Evolutionary conservation across 305 asterid genomes (phyloP), one percentile per base, ranked within the genome.

Genomic region (Solanum aculeatissimum): DNA sequence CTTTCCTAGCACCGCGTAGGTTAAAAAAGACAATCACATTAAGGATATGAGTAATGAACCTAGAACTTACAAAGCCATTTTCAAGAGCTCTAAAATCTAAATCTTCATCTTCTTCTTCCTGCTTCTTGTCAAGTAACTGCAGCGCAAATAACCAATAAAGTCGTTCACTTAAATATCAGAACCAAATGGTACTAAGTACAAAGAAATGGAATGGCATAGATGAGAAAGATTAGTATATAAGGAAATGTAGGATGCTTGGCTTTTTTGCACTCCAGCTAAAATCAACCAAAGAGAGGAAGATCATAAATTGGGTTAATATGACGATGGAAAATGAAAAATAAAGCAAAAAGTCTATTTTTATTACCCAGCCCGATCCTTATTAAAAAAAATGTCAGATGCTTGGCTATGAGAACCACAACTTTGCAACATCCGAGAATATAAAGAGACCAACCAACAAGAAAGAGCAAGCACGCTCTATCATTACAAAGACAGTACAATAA

Each of bases 61-160:
- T 89, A 97, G 69, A 70, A 91, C 98, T 92, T 89, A 97, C 99
- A 88, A 90, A 97, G 75, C 97, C 97, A 89, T 91, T 91, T 88
- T 94, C 97, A 83, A 97, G 91, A 8, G 97, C 98, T 92, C 87
- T 90, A 83, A 91, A 94, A 88, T 97, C 99, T 35, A 97, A 92
- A 92, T 94, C 93, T 75, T 92, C 98, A 1, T 90, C 98, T 29
- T 85, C 95, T 86, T 92, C 94, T 90, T 89, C 86, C 9, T 85
- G 96, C 83, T 92, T 95, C 88, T 92, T 94, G 90, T 93, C 90
- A 83, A 89, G 92, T 93, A 97, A 92, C 99, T 95, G 93, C 69
- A 84, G 71, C 13, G 66, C 16, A 21, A 55, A 84, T 70, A 49
- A 77, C 25, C n/a, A 78, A 77, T 51, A 51, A 4, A 3, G 66